Evolutionary conservation across 2,329 filamentous ascomycete genomes (phyloP), one percentile per base, ranked within the genome.

Genomic region (Ilyonectria destructans): DNA sequence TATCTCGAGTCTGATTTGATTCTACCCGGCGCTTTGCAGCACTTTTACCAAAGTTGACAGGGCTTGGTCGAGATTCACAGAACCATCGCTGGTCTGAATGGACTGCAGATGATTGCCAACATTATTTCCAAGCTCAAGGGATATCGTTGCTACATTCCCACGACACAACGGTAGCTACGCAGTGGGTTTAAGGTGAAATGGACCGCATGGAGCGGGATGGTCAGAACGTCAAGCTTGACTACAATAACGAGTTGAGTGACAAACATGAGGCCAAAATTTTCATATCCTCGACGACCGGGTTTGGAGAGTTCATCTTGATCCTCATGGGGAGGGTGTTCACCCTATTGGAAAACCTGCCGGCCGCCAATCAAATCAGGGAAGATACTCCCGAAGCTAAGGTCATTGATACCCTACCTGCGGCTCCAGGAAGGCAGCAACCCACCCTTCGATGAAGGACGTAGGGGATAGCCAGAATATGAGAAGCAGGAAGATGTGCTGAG

Each of bases 11-110:
- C 96, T 0, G 91, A 94, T 74, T 85, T 98, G 74, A 96, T 99
- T 67, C 86, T 99, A 1, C 96, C 96, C 0, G 96, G 97, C 46
- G 96, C 96, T 26, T 82, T 99, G 65, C 96, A 99, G 81, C 90
- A 96, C 69, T 98, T 99, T 77, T 99, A 99, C 77, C 96, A 97
- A 12, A 97, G 96, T 73, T 90, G 99, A 81, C 96, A 99, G 80
- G 97, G 97, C 0, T 85, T 99, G 59, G 96, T 99, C 4, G 96
- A 99, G 81, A 96, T 99, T 4, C 96, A 99, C 83, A 90, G 96
- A 60, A 99, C 96, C 2, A 96, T 95, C 6, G 97, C 96, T 0
- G 98, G 96, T 66, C 88, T 99, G 66, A 93, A 96, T 76, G 93
- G 96, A 48, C 85, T 99, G 68, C 95, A 98, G 82, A 94, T 97